These are phyloP conservation scores for Graphilbum fragrans DNA, from an alignment of 2,329 filamentous ascomycete species.

Conservation along the genomic window DNA sequence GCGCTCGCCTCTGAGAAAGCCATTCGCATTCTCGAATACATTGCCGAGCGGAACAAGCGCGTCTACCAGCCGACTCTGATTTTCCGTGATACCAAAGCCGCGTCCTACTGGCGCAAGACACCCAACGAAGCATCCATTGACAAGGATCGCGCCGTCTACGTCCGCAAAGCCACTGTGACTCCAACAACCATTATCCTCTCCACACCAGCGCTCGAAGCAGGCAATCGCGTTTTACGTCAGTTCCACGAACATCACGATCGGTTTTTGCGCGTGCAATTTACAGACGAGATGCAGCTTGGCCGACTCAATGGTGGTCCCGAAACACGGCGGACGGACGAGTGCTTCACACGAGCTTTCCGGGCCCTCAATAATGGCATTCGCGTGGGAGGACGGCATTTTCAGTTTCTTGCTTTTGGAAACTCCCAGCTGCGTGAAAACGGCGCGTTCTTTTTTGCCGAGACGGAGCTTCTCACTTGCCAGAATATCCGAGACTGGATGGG, in stretches of 20 bases:
- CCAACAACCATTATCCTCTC: slow-evolving; percentile 72
- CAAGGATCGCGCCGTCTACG: slow-evolving; percentile 23
- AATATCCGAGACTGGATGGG: slow-evolving; percentile 83
- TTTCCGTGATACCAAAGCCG: slow-evolving; percentile 43
- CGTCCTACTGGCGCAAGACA: slow-evolving; percentile 23
- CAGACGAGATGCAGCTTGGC: slow-evolving; percentile 59
- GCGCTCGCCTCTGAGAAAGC: slow-evolving; percentile 39
- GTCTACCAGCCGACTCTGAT: slow-evolving; percentile 62
- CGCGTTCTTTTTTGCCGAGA: slow-evolving; percentile 82
- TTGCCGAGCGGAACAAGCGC: slow-evolving; percentile 49
- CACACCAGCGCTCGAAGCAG: slow-evolving; percentile 70
- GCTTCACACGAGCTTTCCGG: slow-evolving; percentile 64
- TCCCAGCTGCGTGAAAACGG: slow-evolving; percentile 89
- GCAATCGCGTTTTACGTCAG: slow-evolving; percentile 73
- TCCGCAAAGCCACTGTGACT: slow-evolving; percentile 69
- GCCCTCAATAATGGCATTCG: slow-evolving; percentile 66
- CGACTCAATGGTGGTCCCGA: slow-evolving; percentile 44
- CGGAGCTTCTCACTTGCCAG: slow-evolving; percentile 52
- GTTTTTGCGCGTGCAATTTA: slow-evolving; percentile 83
- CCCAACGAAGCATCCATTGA: slow-evolving; percentile 1
- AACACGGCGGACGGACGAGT: slow-evolving; percentile 47
- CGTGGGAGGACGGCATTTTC: slow-evolving; percentile 70
- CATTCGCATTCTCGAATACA: slow-evolving; percentile 58
- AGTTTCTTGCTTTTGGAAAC: slow-evolving; percentile 90
- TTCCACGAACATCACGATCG: slow-evolving; percentile 58